Evolutionary conservation across 371 early-diverging fungal species (phyloP), one percentile per base, ranked within the genome.

Genomic region (Syncephalastrum contaminatum): DNA sequence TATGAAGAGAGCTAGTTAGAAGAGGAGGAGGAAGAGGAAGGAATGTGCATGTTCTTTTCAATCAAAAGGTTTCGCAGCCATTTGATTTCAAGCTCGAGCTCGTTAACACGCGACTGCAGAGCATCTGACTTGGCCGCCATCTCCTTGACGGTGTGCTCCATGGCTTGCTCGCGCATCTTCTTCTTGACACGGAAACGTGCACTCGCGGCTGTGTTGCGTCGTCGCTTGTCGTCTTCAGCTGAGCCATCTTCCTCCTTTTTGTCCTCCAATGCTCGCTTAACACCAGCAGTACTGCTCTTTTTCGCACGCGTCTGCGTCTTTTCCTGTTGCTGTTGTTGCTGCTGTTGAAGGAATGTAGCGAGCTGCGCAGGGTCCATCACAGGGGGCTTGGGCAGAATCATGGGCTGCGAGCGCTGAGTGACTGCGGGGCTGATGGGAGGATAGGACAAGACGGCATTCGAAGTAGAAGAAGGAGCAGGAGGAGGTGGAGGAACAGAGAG

Each of bases 121-220:
- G 64, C 58, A 39, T 84, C 84, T 15, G 86, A 85, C 66, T 86
- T 88, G 8, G 71, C 81, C 1, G 85, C 80, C 91, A 94, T 86
- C 48, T 89, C 91, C 48, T 80, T 73, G 6, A 94, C 91, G 0
- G 85, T 88, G 48, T 76, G 74, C 70, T 93, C 91, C 48, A 94
- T 74, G 8, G 80, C 84, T 77, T 91, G 87, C 65, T 95, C 95
- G 47, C 87, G 83, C 56, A 78, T 59, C 61, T 92, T 91, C 69
- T 96, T 97, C 82, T 94, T 93, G 42, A 92, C 80, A 3, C 97
- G 85, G 81, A 97, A 97, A 24, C 97, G 76, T 4, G 96, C 96
- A 1, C 93, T 93, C 0, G 97, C 97, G 4, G 89, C 93, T 3
- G 96, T 96, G 75, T 96, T 96, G 30, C 96, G 79, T 22, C 84